These are phyloP conservation scores for Plasmodium ovale DNA, from an alignment of 169 alveolate species.

Conservation along the genomic window DNA sequence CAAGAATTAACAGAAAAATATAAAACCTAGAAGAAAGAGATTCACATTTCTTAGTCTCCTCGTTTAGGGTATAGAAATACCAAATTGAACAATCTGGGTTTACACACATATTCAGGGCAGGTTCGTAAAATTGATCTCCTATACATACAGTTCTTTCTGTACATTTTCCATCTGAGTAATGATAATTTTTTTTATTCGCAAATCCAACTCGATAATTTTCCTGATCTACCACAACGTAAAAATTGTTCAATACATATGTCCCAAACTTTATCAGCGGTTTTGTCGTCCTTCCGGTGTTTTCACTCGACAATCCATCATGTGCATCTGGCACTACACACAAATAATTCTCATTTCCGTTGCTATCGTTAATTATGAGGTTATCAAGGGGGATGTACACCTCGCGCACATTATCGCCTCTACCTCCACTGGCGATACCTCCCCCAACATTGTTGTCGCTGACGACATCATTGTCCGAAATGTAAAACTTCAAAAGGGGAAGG, in stretches of 20 bases:
- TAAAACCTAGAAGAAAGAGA: conserved; percentile 42
- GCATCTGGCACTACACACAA: conserved; percentile 80
- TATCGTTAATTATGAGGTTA: conserved; percentile 75
- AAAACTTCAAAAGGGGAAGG: conserved; percentile 58
- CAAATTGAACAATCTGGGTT: conserved; percentile 84
- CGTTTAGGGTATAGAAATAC: conserved; percentile 81
- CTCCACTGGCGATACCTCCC: background rate
- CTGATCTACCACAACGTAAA: conserved; percentile 82
- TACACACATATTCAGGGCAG: conserved; percentile 84
- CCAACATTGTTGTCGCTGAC: conserved; percentile 76
- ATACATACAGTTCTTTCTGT: conserved; percentile 66
- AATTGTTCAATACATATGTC: conserved; percentile 80
- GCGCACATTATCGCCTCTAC: background rate
- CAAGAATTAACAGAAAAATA: conserved; percentile 18
- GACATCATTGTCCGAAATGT: conserved; percentile 58
- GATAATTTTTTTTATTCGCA: conserved; percentile 70
- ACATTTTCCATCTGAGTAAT: conserved; percentile 74
- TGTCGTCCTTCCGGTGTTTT: conserved; percentile 78
- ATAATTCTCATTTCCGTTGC: conserved; percentile 24
- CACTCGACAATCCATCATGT: conserved; percentile 46
- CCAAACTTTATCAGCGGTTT: conserved; percentile 85
- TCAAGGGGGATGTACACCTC: conserved; percentile 76
- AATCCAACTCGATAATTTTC: conserved; percentile 81
- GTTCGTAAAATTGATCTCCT: conserved; percentile 83
- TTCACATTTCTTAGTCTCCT: conserved; percentile 71